Evolutionary conservation across 805 yeast species (phyloP).

Genomic region (Zygosaccharomyces bisporus): DNA sequence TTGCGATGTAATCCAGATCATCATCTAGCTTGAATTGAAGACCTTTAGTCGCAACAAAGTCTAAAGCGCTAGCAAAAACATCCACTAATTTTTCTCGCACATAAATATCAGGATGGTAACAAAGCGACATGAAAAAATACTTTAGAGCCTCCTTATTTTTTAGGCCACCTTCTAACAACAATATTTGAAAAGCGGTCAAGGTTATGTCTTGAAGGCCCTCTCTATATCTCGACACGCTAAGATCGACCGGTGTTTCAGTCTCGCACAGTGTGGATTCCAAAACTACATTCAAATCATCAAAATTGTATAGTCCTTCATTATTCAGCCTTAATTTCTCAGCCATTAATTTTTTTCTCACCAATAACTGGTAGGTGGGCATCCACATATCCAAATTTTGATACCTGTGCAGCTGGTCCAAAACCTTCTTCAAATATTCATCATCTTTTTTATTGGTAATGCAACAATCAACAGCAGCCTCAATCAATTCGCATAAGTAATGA

Average conservation of each 20-base stretch:
- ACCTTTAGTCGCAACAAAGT: constrained; percentile 65
- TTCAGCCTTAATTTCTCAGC: constrained; percentile 63
- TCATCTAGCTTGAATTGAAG: constrained; percentile 59
- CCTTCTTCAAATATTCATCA: constrained; percentile 42
- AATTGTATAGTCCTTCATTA: constrained; percentile 47
- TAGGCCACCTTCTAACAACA: constrained; percentile 73
- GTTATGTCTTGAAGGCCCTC: constrained; percentile 48
- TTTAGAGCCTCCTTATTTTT: constrained; percentile 56
- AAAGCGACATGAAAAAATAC: constrained; percentile 56
- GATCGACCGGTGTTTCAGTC: constrained; percentile 35
- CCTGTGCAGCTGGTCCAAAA: constrained; percentile 66
- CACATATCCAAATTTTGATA: constrained; percentile 77
- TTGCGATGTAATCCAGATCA: constrained; percentile 45
- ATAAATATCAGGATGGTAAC: constrained; percentile 52
- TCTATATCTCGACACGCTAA: constrained; percentile 15
- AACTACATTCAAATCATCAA: constrained; percentile 48
- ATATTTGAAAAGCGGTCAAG: constrained; percentile 62
- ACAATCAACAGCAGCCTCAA: constrained; percentile 49
- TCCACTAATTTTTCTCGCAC: constrained; percentile 49
- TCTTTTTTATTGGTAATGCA: constrained; percentile 36
- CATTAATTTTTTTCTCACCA: constrained; percentile 47
- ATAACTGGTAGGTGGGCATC: constrained; percentile 64
- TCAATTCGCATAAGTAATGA: constrained; percentile 56
- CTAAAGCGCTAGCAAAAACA: constrained; percentile 49
- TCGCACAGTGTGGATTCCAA: constrained; percentile 48